Evolutionary conservation across 208 protist genomes (phyloP), one percentile per base, ranked within the genome.

Genomic region (Zelonia costaricensis): DNA sequence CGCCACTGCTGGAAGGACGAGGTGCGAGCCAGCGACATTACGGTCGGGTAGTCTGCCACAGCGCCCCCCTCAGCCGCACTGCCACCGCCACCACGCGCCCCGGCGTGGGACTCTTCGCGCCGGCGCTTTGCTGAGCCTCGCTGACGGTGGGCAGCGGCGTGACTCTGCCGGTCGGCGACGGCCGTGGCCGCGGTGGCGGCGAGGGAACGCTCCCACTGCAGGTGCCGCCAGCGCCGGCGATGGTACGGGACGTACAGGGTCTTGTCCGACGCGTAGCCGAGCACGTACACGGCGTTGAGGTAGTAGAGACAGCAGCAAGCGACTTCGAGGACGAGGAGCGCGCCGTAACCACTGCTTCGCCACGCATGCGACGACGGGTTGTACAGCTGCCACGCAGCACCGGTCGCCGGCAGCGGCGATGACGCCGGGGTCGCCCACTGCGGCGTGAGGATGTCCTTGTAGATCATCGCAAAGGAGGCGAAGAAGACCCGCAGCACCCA

Each of bases 171-270:
- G 1, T 9, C n/a, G 9, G 44, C 22, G 31, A 27, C 36, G 33
- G 38, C 28, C 5, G 47, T 36, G 31, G 58, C 58, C 15, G 48
- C 43, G 8, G 57, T 25, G 0, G 58, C 38, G 1, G 25, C 33
- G 23, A 38, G 3, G 20, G 58, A 48, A 0, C 66, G 66, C 44
- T 48, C 38, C 20, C 8, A 3, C 52, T 66, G 57, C 52, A 52
- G 27, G 33, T 78, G 73, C 0, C 66, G 66, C 66, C 66, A 73
- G n/a, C 51, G 66, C 3, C 58, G 57, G 12, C 56, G 55, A 40
- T 84, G 68, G 48, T 75, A 76, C 1, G 73, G 73, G 9, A 78
- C 53, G 58, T 88, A 84, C 1, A 82, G 64, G 30, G 74, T 74
- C 60, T 78, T 82, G 33, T 84, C 75, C 0, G 72, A 74, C 2